A percentile compares a stretch with the other conserved stretches of the same genome.
Evolutionary conservation across 1,284 basidiomycete species (phyloP).

Genomic region (Cutaneotrichosporon sp.): DNA sequence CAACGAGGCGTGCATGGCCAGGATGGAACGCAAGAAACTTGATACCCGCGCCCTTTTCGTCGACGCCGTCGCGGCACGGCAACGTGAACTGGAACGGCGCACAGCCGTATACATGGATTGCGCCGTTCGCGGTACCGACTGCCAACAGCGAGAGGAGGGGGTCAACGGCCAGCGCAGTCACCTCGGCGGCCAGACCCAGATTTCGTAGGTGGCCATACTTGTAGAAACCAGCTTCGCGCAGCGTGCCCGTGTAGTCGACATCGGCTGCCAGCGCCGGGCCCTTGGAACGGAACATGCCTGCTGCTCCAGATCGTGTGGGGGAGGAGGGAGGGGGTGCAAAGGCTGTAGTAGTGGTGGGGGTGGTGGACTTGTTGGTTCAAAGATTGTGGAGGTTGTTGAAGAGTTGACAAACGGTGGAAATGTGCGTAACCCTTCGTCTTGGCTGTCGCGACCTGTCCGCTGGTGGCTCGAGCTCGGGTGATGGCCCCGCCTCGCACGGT

Average conservation of each 20-base stretch:
- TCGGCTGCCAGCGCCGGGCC: constrained; percentile 26
- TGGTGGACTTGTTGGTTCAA: neutral
- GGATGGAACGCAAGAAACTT: constrained; percentile 47
- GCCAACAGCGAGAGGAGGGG: constrained; percentile 68
- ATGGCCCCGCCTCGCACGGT: too few species aligned
- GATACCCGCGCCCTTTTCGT: constrained; percentile 19
- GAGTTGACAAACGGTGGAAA: neutral
- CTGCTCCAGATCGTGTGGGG: neutral
- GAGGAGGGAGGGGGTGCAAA: too few species aligned
- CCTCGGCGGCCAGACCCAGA: constrained; percentile 50
- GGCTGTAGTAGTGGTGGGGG: neutral
- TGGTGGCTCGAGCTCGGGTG: too few species aligned
- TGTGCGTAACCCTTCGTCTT: neutral
- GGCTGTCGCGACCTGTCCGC: too few species aligned
- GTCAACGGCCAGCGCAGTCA: constrained; percentile 62
- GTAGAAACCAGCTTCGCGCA: constrained; percentile 44
- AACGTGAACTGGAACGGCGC: constrained; percentile 43
- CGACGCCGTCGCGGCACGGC: constrained; percentile 14
- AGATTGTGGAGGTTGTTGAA: neutral
- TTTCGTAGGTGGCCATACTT: constrained; percentile 44
- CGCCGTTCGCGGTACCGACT: constrained; percentile 53
- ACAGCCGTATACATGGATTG: constrained; percentile 43
- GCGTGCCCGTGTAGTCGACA: constrained; percentile 43
- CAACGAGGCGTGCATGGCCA: constrained; percentile 39
- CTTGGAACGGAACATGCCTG: constrained; percentile 43